These are phyloP conservation scores for Nigrograna mackinnonii DNA, from an alignment of 2,329 filamentous ascomycete genomes.

Conservation along the genomic window DNA sequence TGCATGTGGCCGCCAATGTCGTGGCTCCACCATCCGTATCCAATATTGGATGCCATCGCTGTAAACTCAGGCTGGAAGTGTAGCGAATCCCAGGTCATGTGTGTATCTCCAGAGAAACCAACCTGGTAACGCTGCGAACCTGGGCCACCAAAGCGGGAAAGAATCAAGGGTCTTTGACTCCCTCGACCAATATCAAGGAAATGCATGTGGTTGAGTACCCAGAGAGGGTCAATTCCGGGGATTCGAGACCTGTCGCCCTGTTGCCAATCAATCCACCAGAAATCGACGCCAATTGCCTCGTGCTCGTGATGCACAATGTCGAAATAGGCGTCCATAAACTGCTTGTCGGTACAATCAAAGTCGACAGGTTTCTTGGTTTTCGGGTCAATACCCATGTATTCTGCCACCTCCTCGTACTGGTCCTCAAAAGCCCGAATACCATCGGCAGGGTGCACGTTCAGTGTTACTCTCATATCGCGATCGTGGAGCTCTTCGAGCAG, in stretches of 20 bases:
- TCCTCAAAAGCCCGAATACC: conserved; percentile 63
- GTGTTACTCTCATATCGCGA: conserved; percentile 56
- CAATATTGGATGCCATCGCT: conserved; percentile 67
- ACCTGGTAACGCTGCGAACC: conserved; percentile 67
- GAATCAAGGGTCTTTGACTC: conserved; percentile 54
- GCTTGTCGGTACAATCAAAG: conserved; percentile 59
- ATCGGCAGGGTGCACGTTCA: conserved; percentile 67
- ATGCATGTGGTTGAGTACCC: conserved; percentile 68
- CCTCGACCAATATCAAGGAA: conserved; percentile 57
- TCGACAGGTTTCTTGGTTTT: conserved; percentile 53
- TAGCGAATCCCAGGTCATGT: conserved; percentile 63
- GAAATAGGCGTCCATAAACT: conserved; percentile 63
- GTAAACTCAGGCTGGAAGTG: conserved; percentile 70
- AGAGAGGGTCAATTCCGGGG: conserved; percentile 64
- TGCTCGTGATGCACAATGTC: conserved; percentile 59
- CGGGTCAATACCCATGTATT: conserved; percentile 56
- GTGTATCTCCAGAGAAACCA: conserved; percentile 66
- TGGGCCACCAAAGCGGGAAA: conserved; percentile 65
- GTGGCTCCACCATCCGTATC: conserved; percentile 71
- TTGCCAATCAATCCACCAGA: conserved; percentile 73
- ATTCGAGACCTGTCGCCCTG: conserved; percentile 61
- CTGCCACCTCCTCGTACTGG: conserved; percentile 58
- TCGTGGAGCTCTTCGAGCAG: conserved; percentile 58
- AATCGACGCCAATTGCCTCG: conserved; percentile 62
- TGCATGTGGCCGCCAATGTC: conserved; percentile 68